Conservation (phyloP, 495 filamentous ascomycete species). For the Trypethelium eluteriae region DNA sequence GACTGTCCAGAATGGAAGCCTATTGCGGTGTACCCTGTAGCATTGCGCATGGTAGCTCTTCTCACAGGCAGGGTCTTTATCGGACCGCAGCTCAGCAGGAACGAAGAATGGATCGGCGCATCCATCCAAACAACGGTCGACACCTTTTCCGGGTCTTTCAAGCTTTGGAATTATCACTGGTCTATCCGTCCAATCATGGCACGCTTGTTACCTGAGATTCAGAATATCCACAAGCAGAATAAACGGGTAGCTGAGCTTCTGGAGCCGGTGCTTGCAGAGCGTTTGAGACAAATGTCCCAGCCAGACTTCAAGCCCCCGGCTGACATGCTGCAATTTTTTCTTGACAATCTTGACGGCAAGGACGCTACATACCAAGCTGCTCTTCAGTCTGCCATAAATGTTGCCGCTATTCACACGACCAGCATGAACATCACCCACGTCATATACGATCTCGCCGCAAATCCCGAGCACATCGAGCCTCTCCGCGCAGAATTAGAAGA, state of each 20-base stretch:
- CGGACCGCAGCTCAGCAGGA: neutral
- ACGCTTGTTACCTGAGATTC: neutral
- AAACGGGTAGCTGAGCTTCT: neutral
- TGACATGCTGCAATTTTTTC: neutral
- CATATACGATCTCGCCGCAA: constrained; percentile 42
- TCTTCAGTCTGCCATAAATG: neutral
- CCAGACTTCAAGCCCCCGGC: neutral
- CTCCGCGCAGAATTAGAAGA: constrained; percentile 47
- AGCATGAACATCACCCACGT: neutral
- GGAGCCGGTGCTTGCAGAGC: neutral
- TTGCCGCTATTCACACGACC: constrained; percentile 12
- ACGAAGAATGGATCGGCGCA: constrained; percentile 1
- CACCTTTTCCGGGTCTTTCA: neutral
- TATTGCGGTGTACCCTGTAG: neutral
- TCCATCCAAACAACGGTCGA: neutral
- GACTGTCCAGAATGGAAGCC: neutral
- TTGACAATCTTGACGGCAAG: neutral
- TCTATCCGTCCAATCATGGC: neutral
- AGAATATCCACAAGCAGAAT: neutral
- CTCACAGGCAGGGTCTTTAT: constrained; percentile 9
- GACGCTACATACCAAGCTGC: neutral
- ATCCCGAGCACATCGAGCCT: constrained; percentile 40
- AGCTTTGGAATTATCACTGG: neutral
- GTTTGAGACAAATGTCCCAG: neutral
- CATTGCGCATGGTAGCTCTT: neutral